Evolutionary conservation across 345 rosid genomes (phyloP).

Genomic region (Lepidium didymum): DNA sequence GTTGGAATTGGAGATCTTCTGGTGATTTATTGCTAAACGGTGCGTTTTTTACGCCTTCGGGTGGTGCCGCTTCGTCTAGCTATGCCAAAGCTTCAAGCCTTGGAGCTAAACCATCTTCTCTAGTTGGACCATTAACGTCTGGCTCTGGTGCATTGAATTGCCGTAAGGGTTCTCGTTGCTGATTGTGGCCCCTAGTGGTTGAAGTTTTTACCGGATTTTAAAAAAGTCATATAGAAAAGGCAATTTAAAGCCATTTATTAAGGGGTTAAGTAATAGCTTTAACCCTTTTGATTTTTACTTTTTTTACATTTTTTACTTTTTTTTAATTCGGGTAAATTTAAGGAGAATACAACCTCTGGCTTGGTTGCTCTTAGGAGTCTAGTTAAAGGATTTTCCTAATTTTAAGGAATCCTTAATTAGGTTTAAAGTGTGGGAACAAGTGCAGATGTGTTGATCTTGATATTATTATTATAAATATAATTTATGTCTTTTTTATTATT

Average conservation of each 20-base stretch:
- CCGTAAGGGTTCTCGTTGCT: constrained; percentile 48
- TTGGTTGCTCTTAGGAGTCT: constrained; percentile 6
- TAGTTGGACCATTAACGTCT: constrained; percentile 40
- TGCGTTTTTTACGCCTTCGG: constrained; percentile 49
- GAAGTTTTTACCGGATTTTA: background rate
- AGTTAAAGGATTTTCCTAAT: constrained; percentile 14
- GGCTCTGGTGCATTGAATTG: constrained; percentile 48
- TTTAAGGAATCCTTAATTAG: constrained; percentile 18
- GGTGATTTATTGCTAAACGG: constrained; percentile 56
- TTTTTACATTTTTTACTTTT: too few species aligned
- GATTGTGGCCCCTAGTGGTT: background rate
- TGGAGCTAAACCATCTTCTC: constrained; percentile 45
- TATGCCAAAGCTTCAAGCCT: constrained; percentile 57
- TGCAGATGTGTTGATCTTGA: constrained; percentile 30
- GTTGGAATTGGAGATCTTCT: constrained; percentile 56
- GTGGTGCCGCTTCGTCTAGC: constrained; percentile 45
- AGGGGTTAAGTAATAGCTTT: constrained; percentile 9
- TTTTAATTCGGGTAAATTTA: background rate
- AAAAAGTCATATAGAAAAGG: constrained; percentile 16
- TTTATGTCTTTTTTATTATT: background rate
- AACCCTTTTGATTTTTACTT: background rate
- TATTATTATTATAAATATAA: constrained; percentile 16
- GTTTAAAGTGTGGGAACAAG: constrained; percentile 15
- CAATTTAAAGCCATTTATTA: constrained; percentile 24
- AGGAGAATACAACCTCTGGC: constrained; percentile 30